Base-by-base conservation (phyloP, 1,139 yeast species). In the Geotrichum candidum region DNA sequence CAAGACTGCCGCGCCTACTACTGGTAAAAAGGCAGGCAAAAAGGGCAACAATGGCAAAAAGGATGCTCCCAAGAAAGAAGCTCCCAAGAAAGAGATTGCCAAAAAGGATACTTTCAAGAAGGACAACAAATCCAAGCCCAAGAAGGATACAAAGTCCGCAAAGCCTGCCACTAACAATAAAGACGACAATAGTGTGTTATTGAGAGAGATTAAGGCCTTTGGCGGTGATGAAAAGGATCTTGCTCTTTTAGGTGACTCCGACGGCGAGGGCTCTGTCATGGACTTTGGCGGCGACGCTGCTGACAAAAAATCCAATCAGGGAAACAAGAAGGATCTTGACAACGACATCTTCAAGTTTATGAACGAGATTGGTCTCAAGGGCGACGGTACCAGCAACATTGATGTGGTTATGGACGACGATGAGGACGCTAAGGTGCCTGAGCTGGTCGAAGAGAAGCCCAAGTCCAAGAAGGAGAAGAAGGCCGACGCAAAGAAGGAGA, bases 201-300 rank as follows among this genome's bases (percentile, higher is more conserved):
- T 59, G 6, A 41, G 62, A 51, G 62, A 59, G 33, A 59, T 59
- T 59, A 59, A 59, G 52, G 53, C 52, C 38, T 56, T 59, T 52
- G 62, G 62, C 13, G 62, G 62, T 15, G 57, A 57, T 46, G 62
- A 53, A 31, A 56, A 38, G 7, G 62, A 59, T 31, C 59, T 59
- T 10, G 62, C 56, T 25, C 54, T 59, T 22, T 70, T 79, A 0
- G 69, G 85, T 11, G 78, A 73, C 61, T 45, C 80, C 74, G 80
- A 84, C 58, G 85, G 80, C n/a, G 88, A 83, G 51, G 56, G 56
- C 29, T 83, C 77, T 27, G 84, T 88, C 70, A 90, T 85, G 69
- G 90, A 86, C 67, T 85, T 85, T 65, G 79, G 71, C 27, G 77
- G 66, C 31, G 78, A 72, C n/a, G n/a, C 23, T 18, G 22, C n/a